Base-by-base conservation (phyloP, 1,139 yeast genomes). In the Pichiaceae sp. region DNA sequence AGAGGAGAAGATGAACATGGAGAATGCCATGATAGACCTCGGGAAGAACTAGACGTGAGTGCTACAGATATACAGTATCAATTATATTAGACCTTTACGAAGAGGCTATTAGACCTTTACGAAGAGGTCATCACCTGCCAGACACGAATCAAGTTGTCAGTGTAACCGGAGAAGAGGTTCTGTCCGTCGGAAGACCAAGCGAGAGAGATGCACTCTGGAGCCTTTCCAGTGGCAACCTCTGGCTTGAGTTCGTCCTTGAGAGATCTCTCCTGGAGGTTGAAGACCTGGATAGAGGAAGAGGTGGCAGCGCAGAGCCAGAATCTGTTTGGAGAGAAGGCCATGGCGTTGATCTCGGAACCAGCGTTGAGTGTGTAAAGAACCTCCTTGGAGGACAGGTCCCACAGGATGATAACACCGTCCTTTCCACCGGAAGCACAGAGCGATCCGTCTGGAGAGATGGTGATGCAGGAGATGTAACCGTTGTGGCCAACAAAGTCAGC, bases 271-370 rank as follows among this genome's bases (percentile, higher is more conserved):
- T 87, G 95, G 68, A 91, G 82, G 81, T 89, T 87, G 86, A 80
- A 91, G 78, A 93, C 83, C 87, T 87, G 89, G 76, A 93, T 86
- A 64, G 96, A 93, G 56, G 96, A 73, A 55, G 96, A 75, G 60
- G 99, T 91, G 64, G 98, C 98, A 73, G 97, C 98, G 68, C 96
- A 93, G 70, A 93, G 85, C 98, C 98, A 91, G 93, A 86, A 93
- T 83, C 98, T 89, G 95, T 86, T 85, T 73, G 99, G 98, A 68
- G 98, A 89, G 95, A 91, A 93, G 62, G 96, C 95, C 66, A 91
- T 81, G 66, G 96, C 93, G 72, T 85, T 86, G 59, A 93, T 91
- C 78, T 91, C 98, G 64, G 91, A 93, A 68, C 93, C 86, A 57
- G 96, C 93, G 62, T 77, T 75, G 69, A 91, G 81, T 63, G 96